Evolutionary conservation across 768 basidiomycete genomes (phyloP).

Genomic region (Xerocomus potaroensis): DNA sequence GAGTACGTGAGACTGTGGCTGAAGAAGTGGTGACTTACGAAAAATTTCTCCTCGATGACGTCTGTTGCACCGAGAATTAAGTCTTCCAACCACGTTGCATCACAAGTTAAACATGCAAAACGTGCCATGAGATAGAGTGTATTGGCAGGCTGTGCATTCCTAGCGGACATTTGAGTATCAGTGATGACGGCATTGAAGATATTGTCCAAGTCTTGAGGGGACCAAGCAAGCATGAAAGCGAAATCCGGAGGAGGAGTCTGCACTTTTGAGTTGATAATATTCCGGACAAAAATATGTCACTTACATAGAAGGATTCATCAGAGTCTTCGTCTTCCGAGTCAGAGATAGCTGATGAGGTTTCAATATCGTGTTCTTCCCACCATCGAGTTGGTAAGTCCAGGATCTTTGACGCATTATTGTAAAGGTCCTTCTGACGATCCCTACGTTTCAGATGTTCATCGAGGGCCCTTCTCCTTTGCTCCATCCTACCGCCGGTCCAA

Average conservation of each 20-base stretch:
- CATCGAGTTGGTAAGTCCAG: conserved; percentile 56
- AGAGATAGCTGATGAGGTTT: conserved; percentile 40
- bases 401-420: conserved; percentile 53
- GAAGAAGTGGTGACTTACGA: conserved; percentile 52
- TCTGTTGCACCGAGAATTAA: conserved; percentile 88
- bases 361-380: conserved; percentile 56
- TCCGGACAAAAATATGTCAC: conserved; percentile 15
- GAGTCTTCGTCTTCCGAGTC: conserved; percentile 51
- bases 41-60: conserved; percentile 86
- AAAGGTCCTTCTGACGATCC: conserved; percentile 50
- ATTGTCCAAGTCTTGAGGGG: conserved; percentile 68
- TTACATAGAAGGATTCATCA: conserved; percentile 48
- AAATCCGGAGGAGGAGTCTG: conserved; percentile 76
- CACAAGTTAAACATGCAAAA: conserved; percentile 90
- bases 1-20: conserved; percentile 6
- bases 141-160: conserved; percentile 86
- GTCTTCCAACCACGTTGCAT: conserved; percentile 90
- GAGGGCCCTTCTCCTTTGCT: conserved; percentile 53
- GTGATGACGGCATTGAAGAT: conserved; percentile 82
- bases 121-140: conserved; percentile 85
- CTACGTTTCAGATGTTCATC: conserved; percentile 56
- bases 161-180: conserved; percentile 64
- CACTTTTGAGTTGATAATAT: too few relatives aligned
- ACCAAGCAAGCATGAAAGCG: conserved; percentile 90
- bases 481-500: conserved; percentile 77